These are phyloP conservation scores for sorghum (Sorghum bicolor) DNA, from an alignment of 176 grass and related monocot species.

Conservation along the genomic window Sorghum_bicolor_NCBIv3 NC_012870.2:67376001-67376500, in stretches of 20 bases:
- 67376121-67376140: slow-evolving; percentile 59
- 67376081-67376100: slow-evolving; percentile 68
- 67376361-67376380: slow-evolving; percentile 81
- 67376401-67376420: slow-evolving; percentile 84
- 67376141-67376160: slow-evolving; percentile 90
- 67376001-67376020: slow-evolving; percentile 54
- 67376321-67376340: slow-evolving; percentile 79
- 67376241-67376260: slow-evolving; percentile 51
- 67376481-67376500: slow-evolving; percentile 83
- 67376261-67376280: slow-evolving; percentile 64
- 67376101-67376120: slow-evolving; percentile 77
- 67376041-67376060: slow-evolving; percentile 54
- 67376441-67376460: slow-evolving; percentile 65
- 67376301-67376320: slow-evolving; percentile 92
- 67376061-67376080: slow-evolving; percentile 74
- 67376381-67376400: slow-evolving; percentile 91
- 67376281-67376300: slow-evolving; percentile 75
- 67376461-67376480: slow-evolving; percentile 39
- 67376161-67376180: slow-evolving; percentile 94
- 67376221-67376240: slow-evolving; percentile 61
- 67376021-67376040: slow-evolving; percentile 67
- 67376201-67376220: slow-evolving; percentile 79
- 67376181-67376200: slow-evolving; percentile 85
- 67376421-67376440: slow-evolving; percentile 69
- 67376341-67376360: slow-evolving; percentile 81